These are phyloP conservation scores for Ampelocalamus luodianensis DNA, from an alignment of 176 grass and related monocot genomes.

Conservation along the genomic window DNA sequence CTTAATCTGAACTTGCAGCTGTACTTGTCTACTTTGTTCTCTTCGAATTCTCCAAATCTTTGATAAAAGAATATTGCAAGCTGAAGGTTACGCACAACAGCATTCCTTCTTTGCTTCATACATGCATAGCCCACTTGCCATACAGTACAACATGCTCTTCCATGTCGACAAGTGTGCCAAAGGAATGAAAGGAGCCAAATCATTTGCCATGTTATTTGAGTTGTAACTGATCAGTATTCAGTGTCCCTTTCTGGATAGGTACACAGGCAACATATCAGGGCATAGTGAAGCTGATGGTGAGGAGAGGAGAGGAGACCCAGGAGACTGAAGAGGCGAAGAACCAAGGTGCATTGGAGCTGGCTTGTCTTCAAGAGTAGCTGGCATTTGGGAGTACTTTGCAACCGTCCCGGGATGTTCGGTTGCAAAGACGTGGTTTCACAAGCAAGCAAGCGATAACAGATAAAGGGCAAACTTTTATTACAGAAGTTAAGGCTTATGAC, in stretches of 20 bases:
- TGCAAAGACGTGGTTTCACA: no score
- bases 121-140: not conserved
- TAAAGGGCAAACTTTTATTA: no score
- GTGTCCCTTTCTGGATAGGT: not conserved
- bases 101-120: not conserved
- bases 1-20: not conserved
- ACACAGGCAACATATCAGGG: not conserved
- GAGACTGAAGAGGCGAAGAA: constrained; percentile 2
- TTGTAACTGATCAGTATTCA: not conserved
- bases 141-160: not conserved
- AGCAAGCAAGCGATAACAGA: no score
- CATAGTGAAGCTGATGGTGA: constrained; percentile 4
- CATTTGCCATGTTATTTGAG: not conserved
- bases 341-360: not conserved
- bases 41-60: not conserved
- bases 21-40: not conserved
- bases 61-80: not conserved
- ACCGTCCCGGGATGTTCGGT: no score
- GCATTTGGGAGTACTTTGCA: constrained; percentile 13
- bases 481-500: no score
- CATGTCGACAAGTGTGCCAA: not conserved
- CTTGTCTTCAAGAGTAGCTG: not conserved
- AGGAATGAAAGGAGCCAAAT: constrained; percentile 12
- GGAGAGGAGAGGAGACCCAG: not conserved
- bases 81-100: not conserved